Evolutionary conservation across 176 grass and related monocot species (phyloP).

Genomic region (Hordeum vulgare): DNA sequence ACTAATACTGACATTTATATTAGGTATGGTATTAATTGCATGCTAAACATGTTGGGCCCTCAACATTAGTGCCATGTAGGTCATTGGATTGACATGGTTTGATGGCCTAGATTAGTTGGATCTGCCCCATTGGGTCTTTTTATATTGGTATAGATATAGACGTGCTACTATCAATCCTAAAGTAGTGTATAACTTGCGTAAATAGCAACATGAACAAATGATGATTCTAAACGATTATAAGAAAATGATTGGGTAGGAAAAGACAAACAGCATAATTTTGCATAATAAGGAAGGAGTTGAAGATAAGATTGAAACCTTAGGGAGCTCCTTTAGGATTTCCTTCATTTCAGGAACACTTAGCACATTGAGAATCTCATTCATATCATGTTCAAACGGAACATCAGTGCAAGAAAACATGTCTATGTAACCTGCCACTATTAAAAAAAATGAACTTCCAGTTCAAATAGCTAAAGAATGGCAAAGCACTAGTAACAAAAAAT

Average conservation of each 20-base stretch:
- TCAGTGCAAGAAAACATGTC: constrained; percentile 41
- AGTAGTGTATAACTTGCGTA: neutral
- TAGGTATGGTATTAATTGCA: neutral
- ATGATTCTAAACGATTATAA: constrained; percentile 6
- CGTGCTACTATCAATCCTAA: neutral
- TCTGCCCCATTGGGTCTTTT: too few relatives aligned
- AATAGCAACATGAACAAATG: neutral
- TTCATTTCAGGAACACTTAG: constrained; percentile 80
- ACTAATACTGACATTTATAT: neutral
- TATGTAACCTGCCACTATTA: constrained; percentile 74
- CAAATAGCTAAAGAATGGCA: neutral
- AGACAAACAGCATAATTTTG: neutral
- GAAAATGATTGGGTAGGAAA: neutral
- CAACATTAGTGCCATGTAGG: too few relatives aligned
- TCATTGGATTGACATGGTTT: neutral
- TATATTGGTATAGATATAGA: neutral
- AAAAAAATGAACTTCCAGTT: constrained; percentile 26
- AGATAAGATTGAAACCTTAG: constrained; percentile 54
- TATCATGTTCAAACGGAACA: constrained; percentile 47
- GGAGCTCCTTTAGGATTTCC: constrained; percentile 55
- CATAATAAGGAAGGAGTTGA: neutral
- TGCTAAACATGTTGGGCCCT: neutral
- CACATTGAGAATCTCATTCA: constrained; percentile 69
- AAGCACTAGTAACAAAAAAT: constrained; percentile 13
- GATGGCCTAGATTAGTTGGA: neutral